Evolutionary conservation across 2,329 filamentous ascomycete genomes (phyloP), one percentile per base, ranked within the genome.

Genomic region (Teratosphaeria destructans): DNA sequence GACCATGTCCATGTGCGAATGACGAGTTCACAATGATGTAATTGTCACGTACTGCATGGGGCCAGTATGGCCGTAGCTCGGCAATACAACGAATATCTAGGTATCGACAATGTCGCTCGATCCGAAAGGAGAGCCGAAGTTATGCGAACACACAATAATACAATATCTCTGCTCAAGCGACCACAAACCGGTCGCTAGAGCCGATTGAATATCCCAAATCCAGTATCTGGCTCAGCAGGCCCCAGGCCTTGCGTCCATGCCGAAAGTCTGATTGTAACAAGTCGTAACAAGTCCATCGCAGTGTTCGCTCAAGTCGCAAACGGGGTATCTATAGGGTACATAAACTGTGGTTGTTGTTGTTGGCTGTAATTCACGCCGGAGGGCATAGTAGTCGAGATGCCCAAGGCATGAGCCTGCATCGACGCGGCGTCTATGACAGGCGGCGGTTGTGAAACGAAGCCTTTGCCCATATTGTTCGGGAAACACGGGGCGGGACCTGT

Each of bases 311-410:
- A 57, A 14, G 39, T 19, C 39, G 39, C 35, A 37, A 57, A 57
- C 55, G 29, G 55, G 39, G 55, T 57, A 57, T 57, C 55, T 52
- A 57, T 49, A 27, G 55, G 26, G 23, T 57, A 57, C 39, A 57
- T 43, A 27, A 57, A 52, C 12, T 27, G 23, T 12, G 11, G 37
- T 23, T 49, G 43, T 5, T 10, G n/a, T 49, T 49, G 43, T 19
- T 49, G 43, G 43, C 34, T 39, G 55, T 57, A 57, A 2, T n/a
- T 52, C 37, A 39, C 19, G 32, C 14, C 34, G 14, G 12, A 10
- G 16, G 16, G 29, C 29, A 34, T 12, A 14, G 23, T 8, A 32
- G 12, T 7, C 14, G 55, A n/a, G 3, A 49, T n/a, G 43, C 43
- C 43, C 43, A 49, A 8, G n/a, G 43, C n/a, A 16, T 16, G 43